These are phyloP conservation scores for Amanita rubescens DNA, from an alignment of 768 basidiomycete genomes.

Conservation along the genomic window DNA sequence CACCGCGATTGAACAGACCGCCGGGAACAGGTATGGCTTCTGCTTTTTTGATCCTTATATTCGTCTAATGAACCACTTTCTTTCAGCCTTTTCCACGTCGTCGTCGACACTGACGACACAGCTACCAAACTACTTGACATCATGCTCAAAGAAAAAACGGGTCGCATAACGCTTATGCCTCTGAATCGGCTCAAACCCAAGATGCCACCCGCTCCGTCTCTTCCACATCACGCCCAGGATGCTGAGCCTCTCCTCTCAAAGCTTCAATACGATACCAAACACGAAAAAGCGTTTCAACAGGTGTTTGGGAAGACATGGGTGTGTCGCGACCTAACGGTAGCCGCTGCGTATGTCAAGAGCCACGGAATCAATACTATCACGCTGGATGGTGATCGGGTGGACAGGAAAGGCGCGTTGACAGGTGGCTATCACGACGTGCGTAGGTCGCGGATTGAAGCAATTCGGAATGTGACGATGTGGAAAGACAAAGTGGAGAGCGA, in stretches of 20 bases:
- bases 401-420: constrained; percentile 91
- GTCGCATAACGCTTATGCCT: constrained; percentile 97
- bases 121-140: constrained; percentile 86
- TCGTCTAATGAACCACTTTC: constrained; percentile 6
- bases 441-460: constrained; percentile 82
- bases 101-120: constrained; percentile 94
- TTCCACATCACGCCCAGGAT: constrained; percentile 60
- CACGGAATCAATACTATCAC: constrained; percentile 97
- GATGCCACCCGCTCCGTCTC: constrained; percentile 29
- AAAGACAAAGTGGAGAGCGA: constrained; percentile 63
- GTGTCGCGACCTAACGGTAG: constrained; percentile 86
- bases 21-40: constrained; percentile 74
- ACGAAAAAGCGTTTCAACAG: constrained; percentile 86
- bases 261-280: constrained; percentile 63
- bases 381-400: constrained; percentile 94
- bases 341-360: constrained; percentile 89
- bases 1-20: constrained; percentile 89
- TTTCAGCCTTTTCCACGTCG: constrained; percentile 87
- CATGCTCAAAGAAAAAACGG: constrained; percentile 91
- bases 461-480: constrained; percentile 73
- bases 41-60: background rate
- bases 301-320: constrained; percentile 98
- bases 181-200: constrained; percentile 89
- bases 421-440: constrained; percentile 95
- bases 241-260: constrained; percentile 79